Evolutionary conservation across 768 basidiomycete genomes (phyloP), one percentile per base, ranked within the genome.

Genomic region (Hysterangium stoloniferum): DNA sequence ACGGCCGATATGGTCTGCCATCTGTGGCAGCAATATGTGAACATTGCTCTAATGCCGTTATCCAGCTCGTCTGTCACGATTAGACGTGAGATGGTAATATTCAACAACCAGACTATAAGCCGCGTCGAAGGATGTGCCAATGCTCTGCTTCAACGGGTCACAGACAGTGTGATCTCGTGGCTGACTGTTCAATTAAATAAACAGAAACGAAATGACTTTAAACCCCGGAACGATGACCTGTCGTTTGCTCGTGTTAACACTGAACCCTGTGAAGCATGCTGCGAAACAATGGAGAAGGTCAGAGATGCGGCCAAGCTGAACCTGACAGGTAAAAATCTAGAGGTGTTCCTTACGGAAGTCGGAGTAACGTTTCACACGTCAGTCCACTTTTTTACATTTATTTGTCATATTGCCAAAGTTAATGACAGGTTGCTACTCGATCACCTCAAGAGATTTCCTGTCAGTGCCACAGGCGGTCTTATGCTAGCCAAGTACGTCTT

Each of bases 131-230:
- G 80, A 12, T 82, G 79, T 28, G 78, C 84, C 4, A 97, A 94
- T 58, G 70, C 68, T 47, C 69, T 98, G 12, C 68, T 93, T 20
- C 92, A 95, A 60, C 80, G 82, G 49, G 67, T 91, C 7, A 77
- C 84, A 1, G 95, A 99, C 58, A 69, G 95, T 92, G 77, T 91
- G 53, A 64, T 92, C 41, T 65, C 77, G 17, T 94, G 87, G 83
- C 69, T 97, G 6, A 73, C 79, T 1, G 55, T 73, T 3, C 84
- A 88, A 55, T 78, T 99, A 32, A 75, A 80, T 6, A 94, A 92
- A 64, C 96, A 99, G 64, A 97, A 97, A 71, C 86, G 84, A 60
- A 86, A 80, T 44, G 96, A 99, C 63, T 99, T 96, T 71, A 96
- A 95, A 65, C 96, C 96, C 9, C 80, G 86, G 32, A 93, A 97